These are phyloP conservation scores for Hyphopichia fennica DNA, from an alignment of 1,139 yeast species.

Conservation along the genomic window DNA sequence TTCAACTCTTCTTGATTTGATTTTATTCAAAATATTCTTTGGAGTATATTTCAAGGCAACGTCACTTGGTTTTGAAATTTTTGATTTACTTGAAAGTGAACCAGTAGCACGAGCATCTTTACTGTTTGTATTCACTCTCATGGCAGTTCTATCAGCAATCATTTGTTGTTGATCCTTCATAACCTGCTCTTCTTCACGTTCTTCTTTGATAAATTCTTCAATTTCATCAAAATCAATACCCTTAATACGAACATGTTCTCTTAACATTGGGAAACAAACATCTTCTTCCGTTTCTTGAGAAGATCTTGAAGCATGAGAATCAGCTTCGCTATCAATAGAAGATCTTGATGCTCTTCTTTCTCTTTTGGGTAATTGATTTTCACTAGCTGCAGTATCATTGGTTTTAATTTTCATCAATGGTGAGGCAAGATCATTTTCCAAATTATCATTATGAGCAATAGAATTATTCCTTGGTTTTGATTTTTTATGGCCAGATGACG, in stretches of 20 bases:
- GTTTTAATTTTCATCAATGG: slow-evolving; percentile 34
- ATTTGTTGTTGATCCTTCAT: slow-evolving; percentile 31
- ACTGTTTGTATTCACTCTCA: slow-evolving; percentile 17
- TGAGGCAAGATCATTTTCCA: slow-evolving; percentile 30
- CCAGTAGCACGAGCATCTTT: slow-evolving; percentile 22
- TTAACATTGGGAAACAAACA: slow-evolving; percentile 93
- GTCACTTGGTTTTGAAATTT: slow-evolving; percentile 10
- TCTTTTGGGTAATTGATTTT: slow-evolving; percentile 6
- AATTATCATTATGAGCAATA: slow-evolving; percentile 13
- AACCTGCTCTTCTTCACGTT: slow-evolving; percentile 28
- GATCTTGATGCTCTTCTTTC: slow-evolving; percentile 37
- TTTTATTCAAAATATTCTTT: slow-evolving; percentile 28
- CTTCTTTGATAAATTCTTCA: slow-evolving; percentile 69
- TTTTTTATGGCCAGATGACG: slow-evolving; percentile 7
- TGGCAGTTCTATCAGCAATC: slow-evolving; percentile 31
- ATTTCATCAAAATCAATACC: slow-evolving; percentile 81
- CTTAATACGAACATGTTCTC: slow-evolving; percentile 65
- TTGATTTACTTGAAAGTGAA: slow-evolving; percentile 21
- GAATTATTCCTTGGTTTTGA: slow-evolving; percentile 17
- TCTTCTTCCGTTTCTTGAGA: slow-evolving; percentile 93
- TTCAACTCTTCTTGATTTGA: slow-evolving; percentile 6
- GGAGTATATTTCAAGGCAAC: slow-evolving; percentile 70
- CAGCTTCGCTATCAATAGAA: slow-evolving; percentile 60
- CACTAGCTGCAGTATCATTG: slow-evolving; percentile 28
- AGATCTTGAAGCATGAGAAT: slow-evolving; percentile 69